A percentile compares a stretch with the other conserved stretches of the same genome.
These are phyloP conservation scores for Heritiera fomes DNA, from an alignment of 345 rosid genomes.

Conservation along the genomic window DNA sequence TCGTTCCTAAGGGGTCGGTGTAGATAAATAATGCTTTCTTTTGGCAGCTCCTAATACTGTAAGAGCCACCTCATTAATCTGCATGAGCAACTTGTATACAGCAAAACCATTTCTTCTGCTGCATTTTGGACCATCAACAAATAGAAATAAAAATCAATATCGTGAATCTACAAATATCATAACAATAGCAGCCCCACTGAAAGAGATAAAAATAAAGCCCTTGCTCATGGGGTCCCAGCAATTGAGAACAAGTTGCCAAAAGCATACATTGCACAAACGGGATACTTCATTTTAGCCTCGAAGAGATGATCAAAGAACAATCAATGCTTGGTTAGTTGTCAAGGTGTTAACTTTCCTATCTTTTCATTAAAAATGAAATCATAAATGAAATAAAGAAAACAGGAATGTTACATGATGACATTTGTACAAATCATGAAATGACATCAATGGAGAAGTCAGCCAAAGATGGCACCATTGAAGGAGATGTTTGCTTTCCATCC, in stretches of 20 bases:
- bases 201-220: not conserved
- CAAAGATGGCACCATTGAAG: not conserved
- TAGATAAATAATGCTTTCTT: constrained; percentile 23
- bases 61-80: constrained; percentile 21
- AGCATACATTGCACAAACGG: not conserved
- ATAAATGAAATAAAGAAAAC: not conserved
- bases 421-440: not conserved
- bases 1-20: constrained; percentile 16
- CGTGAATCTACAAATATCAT: not conserved
- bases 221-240: not conserved
- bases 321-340: not conserved
- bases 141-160: not conserved
- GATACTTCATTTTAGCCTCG: not conserved
- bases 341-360: not conserved
- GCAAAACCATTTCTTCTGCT: constrained; percentile 57
- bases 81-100: constrained; percentile 38
- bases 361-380: not conserved
- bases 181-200: not conserved
- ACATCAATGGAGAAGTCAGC: not conserved
- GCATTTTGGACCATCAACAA: constrained; percentile 13
- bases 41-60: constrained; percentile 6
- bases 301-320: not conserved
- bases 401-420: not conserved
- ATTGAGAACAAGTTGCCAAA: not conserved
- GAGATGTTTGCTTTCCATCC: not conserved